phyloP scores from a whole-genome alignment of 225 moss, liverwort and hornwort species.

The Bryum argenteum region DNA sequence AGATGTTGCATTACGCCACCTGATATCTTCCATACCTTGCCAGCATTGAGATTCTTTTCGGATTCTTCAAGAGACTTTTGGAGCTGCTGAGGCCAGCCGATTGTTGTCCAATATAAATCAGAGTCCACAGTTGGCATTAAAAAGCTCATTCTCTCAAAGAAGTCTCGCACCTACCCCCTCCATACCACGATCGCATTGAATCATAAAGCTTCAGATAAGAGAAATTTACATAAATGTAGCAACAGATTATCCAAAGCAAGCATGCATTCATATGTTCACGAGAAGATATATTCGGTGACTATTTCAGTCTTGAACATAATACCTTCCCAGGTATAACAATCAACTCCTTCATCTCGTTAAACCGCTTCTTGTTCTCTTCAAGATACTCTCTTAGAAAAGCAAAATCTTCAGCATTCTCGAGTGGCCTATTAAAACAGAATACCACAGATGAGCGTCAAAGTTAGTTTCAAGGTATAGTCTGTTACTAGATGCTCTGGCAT shows the following conservation, averaged over 20 bases:
- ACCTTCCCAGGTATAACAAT: slow-evolving; percentile 41
- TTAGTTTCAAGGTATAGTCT: not conserved
- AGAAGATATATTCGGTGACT: not conserved
- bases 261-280: not conserved
- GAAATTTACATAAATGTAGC: not conserved
- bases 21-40: slow-evolving; percentile 23
- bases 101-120: slow-evolving; percentile 53
- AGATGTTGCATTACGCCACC: too few relatives aligned
- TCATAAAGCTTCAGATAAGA: not conserved
- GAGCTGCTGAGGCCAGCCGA: slow-evolving; percentile 56
- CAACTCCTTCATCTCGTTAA: slow-evolving; percentile 41
- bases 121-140: slow-evolving; percentile 38
- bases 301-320: not conserved
- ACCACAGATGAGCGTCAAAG: not conserved
- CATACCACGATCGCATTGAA: not conserved
- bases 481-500: too few relatives aligned
- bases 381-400: slow-evolving; percentile 26
- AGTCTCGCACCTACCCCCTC: slow-evolving; percentile 40
- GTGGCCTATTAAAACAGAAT: slow-evolving; percentile 14
- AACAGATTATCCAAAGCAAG: too few relatives aligned
- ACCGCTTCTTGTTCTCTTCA: slow-evolving; percentile 37
- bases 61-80: slow-evolving; percentile 44
- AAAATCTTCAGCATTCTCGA: slow-evolving; percentile 47
- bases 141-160: slow-evolving; percentile 49
- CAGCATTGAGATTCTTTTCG: slow-evolving; percentile 21